Base-by-base conservation (phyloP, 495 filamentous ascomycete genomes). In the Xanthoparmelia taractica region DNA sequence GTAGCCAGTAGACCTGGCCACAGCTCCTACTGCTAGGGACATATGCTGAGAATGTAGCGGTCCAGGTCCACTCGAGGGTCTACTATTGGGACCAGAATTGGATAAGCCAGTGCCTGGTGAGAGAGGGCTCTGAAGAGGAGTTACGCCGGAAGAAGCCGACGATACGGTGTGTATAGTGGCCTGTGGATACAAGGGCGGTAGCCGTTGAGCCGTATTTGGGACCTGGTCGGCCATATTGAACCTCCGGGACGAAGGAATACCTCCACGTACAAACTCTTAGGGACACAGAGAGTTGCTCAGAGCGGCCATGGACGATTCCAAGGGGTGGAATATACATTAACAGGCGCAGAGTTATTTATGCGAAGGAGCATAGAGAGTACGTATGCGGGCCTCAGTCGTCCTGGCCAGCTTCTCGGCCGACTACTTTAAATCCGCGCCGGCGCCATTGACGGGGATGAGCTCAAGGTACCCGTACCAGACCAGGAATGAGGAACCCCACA, bases 141-240 rank as follows among this genome's bases (percentile, higher is more conserved):
- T 84, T 41, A 81, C 78, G 59, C 81, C 76, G 58, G 82, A 81
- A 56, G 81, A 79, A 64, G 80, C 79, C 45, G 80, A 68, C 6
- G 64, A 60, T 11, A 60, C 43, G 37, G 45, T 57, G 23, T 59
- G 57, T 34, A 47, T 50, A 52, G 41, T 34, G 27, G 47, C 58
- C 43, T 61, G 63, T 29, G 63, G 56, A n/a, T 59, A 64, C 27
- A 67, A 47, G 8, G 57, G 62, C 11, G 63, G 63, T 36, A 63
- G 59, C 27, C 56, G 50, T 31, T 65, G 66, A 52, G 59, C 45
- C 41, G 48, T 36, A 45, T 25, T 63, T 3, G 57, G 38, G 31
- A 38, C 47, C 29, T 65, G 54, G n/a, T 66, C 59, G 45, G 55
- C 50, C 66, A 63, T 68, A 20, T 65, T 34, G 58, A 58, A 54